Percentiles rank a stretch among this genome's conserved stretches.
phyloP scores from a whole-genome alignment of 2,329 filamentous ascomycete genomes.

The Exophiala bonariae region DNA sequence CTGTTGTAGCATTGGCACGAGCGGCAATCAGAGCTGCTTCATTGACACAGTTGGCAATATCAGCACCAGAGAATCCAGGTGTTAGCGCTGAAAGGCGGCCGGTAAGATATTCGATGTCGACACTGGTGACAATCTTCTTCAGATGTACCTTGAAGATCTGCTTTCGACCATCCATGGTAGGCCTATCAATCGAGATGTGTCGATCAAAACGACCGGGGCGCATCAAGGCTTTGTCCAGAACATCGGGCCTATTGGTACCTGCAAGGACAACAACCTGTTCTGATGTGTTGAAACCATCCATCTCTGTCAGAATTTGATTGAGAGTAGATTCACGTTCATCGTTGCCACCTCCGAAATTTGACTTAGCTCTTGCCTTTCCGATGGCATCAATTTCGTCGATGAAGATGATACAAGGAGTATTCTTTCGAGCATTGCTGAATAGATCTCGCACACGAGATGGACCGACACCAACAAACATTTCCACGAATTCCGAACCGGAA shows the following conservation, averaged over 20 bases:
- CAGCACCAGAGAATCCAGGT: conserved; percentile 93
- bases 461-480: conserved; percentile 99
- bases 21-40: conserved; percentile 95
- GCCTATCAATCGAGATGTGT: conserved; percentile 91
- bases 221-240: conserved; percentile 94
- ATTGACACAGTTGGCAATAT: conserved; percentile 98
- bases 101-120: conserved; percentile 83
- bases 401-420: conserved; percentile 97
- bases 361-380: conserved; percentile 82
- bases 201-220: conserved; percentile 94
- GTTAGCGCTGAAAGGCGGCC: conserved; percentile 89
- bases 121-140: conserved; percentile 89
- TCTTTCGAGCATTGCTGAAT: conserved; percentile 92
- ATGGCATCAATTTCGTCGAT: conserved; percentile 99
- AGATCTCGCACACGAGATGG: conserved; percentile 92
- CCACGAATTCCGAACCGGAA: conserved; percentile 96
- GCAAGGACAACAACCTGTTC: conserved; percentile 96
- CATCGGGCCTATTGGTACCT: conserved; percentile 92
- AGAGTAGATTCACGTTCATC: conserved; percentile 96
- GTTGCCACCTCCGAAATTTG: conserved; percentile 83
- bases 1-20: conserved; percentile 73
- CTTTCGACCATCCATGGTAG: conserved; percentile 93
- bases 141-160: conserved; percentile 96
- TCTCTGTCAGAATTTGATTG: conserved; percentile 97
- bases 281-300: conserved; percentile 98